Conservation (phyloP, 169 alveolate species). For the Theileria sp. region DNA sequence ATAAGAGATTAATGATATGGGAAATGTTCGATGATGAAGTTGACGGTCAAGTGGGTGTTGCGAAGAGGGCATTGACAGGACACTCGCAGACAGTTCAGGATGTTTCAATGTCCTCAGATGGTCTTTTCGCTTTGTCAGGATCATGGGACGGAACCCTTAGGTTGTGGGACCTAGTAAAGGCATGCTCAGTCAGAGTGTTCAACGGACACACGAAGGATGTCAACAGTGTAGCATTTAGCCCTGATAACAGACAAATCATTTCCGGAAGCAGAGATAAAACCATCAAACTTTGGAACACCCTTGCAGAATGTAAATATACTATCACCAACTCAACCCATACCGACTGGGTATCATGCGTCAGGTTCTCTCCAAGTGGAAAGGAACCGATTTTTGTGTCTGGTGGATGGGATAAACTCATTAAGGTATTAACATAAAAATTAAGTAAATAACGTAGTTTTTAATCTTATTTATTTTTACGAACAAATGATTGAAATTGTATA, state of each 20-base stretch:
- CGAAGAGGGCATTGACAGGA: constrained; percentile 84
- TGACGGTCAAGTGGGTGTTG: constrained; percentile 80
- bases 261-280: constrained; percentile 97
- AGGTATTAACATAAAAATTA: constrained; percentile 65
- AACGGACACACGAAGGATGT: constrained; percentile 92
- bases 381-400: constrained; percentile 94
- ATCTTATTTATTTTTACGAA: not conserved
- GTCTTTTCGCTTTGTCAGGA: constrained; percentile 92
- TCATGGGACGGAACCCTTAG: constrained; percentile 91
- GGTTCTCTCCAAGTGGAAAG: constrained; percentile 93
- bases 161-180: constrained; percentile 90
- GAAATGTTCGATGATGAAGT: constrained; percentile 75
- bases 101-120: constrained; percentile 90
- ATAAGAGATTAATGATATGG: constrained; percentile 82
- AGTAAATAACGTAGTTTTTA: not conserved
- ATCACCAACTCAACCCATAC: constrained; percentile 90
- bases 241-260: constrained; percentile 97
- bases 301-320: constrained; percentile 96
- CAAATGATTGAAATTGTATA: constrained; percentile 3
- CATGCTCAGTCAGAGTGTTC: constrained; percentile 88
- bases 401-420: constrained; percentile 96
- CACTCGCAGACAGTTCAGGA: constrained; percentile 91
- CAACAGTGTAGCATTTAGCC: constrained; percentile 95
- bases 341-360: constrained; percentile 97
- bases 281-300: constrained; percentile 96